Conservation (phyloP, 495 filamentous ascomycete species). For the Aspergillus sparsus region DNA sequence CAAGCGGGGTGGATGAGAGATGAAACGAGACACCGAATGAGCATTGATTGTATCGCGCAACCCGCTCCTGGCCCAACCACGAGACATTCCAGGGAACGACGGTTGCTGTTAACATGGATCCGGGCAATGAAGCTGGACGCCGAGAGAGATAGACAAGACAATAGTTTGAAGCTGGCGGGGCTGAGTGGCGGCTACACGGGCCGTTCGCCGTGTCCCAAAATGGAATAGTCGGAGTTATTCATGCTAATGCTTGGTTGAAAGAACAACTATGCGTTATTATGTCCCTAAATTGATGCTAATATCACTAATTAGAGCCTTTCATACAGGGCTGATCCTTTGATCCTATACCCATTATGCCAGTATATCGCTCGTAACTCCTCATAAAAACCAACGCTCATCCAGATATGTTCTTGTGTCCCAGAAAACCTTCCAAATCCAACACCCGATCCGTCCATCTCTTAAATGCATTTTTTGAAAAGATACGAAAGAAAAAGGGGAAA, state of each 20-base stretch:
- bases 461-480: background rate
- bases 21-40: constrained; percentile 7
- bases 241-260: background rate
- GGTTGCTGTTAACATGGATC: constrained; percentile 1
- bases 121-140: constrained; percentile 22
- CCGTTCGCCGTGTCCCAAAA: constrained; percentile 30
- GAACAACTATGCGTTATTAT: too few relatives aligned
- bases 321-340: background rate
- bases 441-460: constrained; percentile 6
- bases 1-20: constrained; percentile 6
- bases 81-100: background rate
- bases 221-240: background rate
- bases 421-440: background rate
- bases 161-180: constrained; percentile 13
- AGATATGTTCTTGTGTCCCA: background rate
- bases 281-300: too few relatives aligned
- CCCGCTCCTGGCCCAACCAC: constrained; percentile 15
- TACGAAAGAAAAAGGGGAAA: background rate
- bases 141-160: constrained; percentile 25
- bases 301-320: background rate
- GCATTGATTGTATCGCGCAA: constrained; percentile 3
- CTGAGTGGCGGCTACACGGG: constrained; percentile 31
- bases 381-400: constrained; percentile 1
- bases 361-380: background rate
- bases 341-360: background rate